phyloP scores from a whole-genome alignment of 176 grass and related monocot genomes.

The Musa troglodytarum region DNA sequence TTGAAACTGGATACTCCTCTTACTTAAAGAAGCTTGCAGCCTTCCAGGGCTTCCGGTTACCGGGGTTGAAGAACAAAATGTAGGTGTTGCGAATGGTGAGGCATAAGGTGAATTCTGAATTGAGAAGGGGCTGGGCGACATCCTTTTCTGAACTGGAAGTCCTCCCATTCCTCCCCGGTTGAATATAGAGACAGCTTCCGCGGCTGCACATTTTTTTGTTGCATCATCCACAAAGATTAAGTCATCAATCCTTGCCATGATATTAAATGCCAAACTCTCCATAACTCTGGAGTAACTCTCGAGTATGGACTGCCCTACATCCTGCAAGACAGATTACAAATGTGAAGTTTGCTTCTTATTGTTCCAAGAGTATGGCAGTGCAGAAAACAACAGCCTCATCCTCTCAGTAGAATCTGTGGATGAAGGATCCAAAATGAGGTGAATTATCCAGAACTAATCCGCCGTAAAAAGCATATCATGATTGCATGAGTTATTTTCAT shows the following conservation, averaged over 20 bases:
- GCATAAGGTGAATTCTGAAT: constrained; percentile 74
- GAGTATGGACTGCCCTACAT: constrained; percentile 90
- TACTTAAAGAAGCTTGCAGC: constrained; percentile 36
- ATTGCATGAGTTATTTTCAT: too few species aligned
- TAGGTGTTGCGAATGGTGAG: constrained; percentile 80
- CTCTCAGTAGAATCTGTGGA: too few species aligned
- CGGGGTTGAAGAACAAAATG: constrained; percentile 65
- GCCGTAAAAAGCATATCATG: too few species aligned
- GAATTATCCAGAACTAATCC: too few species aligned
- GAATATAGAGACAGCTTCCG: constrained; percentile 54
- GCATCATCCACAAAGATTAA: constrained; percentile 74
- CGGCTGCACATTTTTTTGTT: constrained; percentile 52
- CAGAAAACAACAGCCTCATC: too few species aligned
- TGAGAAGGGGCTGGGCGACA: constrained; percentile 80
- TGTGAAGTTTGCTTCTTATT: too few species aligned
- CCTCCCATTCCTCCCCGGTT: constrained; percentile 47
- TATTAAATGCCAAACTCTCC: constrained; percentile 89
- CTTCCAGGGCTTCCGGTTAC: constrained; percentile 58
- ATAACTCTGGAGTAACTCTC: constrained; percentile 90
- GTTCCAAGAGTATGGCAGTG: too few species aligned
- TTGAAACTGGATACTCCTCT: constrained; percentile 21
- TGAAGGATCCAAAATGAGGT: too few species aligned
- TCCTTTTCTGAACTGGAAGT: constrained; percentile 68
- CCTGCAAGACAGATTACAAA: constrained; percentile 37
- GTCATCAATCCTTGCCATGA: constrained; percentile 81